A percentile compares a stretch with the other conserved stretches of the same genome.
Conservation (phyloP, 2,329 filamentous ascomycete genomes). For the Xylariales sp. region DNA sequence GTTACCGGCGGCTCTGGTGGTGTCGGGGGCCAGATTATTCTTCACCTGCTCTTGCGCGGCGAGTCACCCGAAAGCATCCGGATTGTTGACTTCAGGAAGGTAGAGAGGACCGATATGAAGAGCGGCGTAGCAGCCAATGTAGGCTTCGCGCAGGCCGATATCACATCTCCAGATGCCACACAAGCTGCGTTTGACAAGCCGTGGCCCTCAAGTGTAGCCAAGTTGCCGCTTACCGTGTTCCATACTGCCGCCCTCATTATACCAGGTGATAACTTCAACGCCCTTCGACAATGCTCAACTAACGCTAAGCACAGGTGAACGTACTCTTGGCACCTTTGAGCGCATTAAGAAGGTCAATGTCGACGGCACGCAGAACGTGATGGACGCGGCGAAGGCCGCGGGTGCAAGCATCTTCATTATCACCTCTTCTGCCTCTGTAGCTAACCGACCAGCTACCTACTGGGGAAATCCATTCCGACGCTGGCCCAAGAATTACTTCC, state of each 20-base stretch:
- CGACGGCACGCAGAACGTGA: constrained; percentile 58
- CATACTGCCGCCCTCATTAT: constrained; percentile 62
- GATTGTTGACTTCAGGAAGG: constrained; percentile 59
- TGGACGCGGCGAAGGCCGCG: constrained; percentile 55
- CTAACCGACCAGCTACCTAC: constrained; percentile 52
- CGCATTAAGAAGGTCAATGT: constrained; percentile 59
- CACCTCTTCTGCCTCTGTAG: constrained; percentile 60
- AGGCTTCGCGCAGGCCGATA: constrained; percentile 58
- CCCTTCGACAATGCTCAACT: neutral
- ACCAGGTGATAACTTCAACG: constrained; percentile 36
- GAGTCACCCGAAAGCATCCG: constrained; percentile 59
- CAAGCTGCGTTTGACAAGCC: constrained; percentile 56
- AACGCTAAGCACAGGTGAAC: constrained; percentile 49
- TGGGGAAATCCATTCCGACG: constrained; percentile 55
- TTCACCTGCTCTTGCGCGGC: constrained; percentile 60
- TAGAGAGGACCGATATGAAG: constrained; percentile 54
- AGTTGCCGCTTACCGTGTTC: constrained; percentile 62
- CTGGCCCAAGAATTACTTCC: constrained; percentile 54
- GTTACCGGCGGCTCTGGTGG: constrained; percentile 56
- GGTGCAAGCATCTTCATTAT: constrained; percentile 59
- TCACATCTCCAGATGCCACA: constrained; percentile 54
- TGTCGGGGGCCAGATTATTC: constrained; percentile 61
- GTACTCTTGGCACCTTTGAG: constrained; percentile 54
- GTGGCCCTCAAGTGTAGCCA: constrained; percentile 54
- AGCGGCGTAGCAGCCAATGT: constrained; percentile 51